Evolutionary conservation across 2,329 filamentous ascomycete species (phyloP).

Genomic region (Fusarium hostae): DNA sequence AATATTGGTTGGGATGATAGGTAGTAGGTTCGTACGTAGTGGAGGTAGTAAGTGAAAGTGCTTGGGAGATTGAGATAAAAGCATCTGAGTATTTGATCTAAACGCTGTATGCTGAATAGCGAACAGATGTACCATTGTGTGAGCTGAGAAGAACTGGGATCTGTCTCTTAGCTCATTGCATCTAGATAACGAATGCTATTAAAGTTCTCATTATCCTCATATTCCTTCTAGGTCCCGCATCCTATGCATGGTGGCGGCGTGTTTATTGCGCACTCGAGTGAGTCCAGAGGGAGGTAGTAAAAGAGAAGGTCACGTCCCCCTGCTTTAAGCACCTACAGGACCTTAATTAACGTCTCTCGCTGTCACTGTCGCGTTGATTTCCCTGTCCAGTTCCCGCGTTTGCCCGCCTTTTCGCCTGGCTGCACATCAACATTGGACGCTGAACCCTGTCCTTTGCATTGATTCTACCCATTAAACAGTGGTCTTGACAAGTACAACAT

Average conservation of each 20-base stretch:
- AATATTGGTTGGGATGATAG: neutral
- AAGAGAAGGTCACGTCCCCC: constrained; percentile 19
- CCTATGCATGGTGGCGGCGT: constrained; percentile 17
- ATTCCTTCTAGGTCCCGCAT: constrained; percentile 5
- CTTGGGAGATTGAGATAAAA: neutral
- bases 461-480: constrained; percentile 30
- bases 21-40: neutral
- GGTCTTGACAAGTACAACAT: constrained; percentile 36
- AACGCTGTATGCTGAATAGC: neutral
- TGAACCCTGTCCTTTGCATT: constrained; percentile 30
- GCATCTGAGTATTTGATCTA: neutral
- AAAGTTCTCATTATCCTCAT: constrained; percentile 2
- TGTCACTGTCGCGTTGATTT: neutral
- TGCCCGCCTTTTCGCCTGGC: constrained; percentile 30
- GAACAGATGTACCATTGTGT: neutral
- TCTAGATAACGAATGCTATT: neutral
- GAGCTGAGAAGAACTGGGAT: neutral
- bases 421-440: constrained; percentile 18
- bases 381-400: constrained; percentile 21
- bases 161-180: constrained; percentile 8
- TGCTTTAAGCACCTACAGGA: constrained; percentile 2
- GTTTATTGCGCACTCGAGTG: constrained; percentile 12
- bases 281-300: neutral
- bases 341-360: neutral
- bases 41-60: neutral